phyloP scores from a whole-genome alignment of 352 stramenopile species.

The Phytophthora vignae region DNA sequence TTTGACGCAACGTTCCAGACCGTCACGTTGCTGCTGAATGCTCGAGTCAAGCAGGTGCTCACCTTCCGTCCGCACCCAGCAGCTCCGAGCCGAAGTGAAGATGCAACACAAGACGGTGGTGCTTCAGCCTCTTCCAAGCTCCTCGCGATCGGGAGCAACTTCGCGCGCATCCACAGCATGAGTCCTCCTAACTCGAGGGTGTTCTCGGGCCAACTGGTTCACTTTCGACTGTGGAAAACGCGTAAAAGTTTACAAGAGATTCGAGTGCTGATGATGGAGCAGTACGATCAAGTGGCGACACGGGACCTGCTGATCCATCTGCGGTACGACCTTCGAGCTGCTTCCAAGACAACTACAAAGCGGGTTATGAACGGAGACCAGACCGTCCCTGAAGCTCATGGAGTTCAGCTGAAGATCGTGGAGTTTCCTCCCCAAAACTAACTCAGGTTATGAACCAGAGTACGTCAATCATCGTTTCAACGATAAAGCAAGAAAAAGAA shows the following conservation, averaged over 20 bases:
- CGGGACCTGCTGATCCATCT: conserved; percentile 36
- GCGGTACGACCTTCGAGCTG: conserved; percentile 22
- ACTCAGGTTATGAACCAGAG: conserved; percentile 17
- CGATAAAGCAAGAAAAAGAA: no score
- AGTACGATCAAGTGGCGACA: conserved; percentile 23
- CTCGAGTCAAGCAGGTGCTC: conserved; percentile 24
- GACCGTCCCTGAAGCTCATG: conserved; percentile 25
- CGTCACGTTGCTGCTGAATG: conserved; percentile 40
- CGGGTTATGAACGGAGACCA: conserved; percentile 37
- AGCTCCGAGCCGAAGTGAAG: conserved; percentile 8
- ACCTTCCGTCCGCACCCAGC: conserved; percentile 21
- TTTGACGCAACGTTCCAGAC: conserved; percentile 33
- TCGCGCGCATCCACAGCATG: conserved; percentile 30
- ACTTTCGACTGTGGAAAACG: conserved; percentile 40
- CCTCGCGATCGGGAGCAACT: conserved; percentile 39
- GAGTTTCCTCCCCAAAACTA: conserved; percentile 34
- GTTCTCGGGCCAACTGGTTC: conserved; percentile 39
- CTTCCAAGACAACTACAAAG: neutral
- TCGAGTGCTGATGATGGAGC: conserved; percentile 31
- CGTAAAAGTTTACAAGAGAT: conserved; percentile 32
- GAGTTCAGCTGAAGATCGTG: conserved; percentile 35
- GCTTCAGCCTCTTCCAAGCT: conserved; percentile 21
- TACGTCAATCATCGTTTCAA: conserved; percentile 21
- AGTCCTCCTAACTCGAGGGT: conserved; percentile 9
- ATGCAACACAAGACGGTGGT: conserved; percentile 7